These are phyloP conservation scores for Alternaria burnsii DNA, from an alignment of 2,329 filamentous ascomycete genomes.

Conservation along the genomic window DNA sequence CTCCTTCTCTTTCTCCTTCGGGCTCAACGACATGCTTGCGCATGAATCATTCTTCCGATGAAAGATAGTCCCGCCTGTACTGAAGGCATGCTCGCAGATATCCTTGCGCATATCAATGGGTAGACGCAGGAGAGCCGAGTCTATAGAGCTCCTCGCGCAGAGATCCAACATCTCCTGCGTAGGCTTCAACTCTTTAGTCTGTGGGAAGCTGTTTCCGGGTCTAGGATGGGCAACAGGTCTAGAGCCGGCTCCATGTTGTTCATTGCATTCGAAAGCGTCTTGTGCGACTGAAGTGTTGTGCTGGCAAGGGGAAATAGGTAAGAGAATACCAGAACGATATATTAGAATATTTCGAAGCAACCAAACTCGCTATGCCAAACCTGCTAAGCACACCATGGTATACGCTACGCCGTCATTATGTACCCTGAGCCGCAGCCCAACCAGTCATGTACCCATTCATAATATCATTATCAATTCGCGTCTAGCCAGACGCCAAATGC, in stretches of 20 bases:
- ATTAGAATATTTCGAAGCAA: conserved; percentile 1
- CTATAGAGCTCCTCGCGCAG: too few relatives aligned
- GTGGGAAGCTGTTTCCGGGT: too few relatives aligned
- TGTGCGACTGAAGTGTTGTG: not conserved
- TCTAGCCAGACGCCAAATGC: not conserved
- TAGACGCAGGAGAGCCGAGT: too few relatives aligned
- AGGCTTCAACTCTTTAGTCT: too few relatives aligned
- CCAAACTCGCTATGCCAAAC: not conserved
- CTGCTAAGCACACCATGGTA: conserved; percentile 5
- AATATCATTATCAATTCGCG: conserved; percentile 10
- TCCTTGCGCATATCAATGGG: too few relatives aligned
- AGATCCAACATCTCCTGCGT: too few relatives aligned
- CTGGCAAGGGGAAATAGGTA: not conserved
- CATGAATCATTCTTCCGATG: too few relatives aligned
- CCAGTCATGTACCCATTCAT: conserved; percentile 7
- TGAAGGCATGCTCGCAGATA: too few relatives aligned
- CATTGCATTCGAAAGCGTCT: not conserved
- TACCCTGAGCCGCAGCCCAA: not conserved
- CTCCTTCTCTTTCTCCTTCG: too few relatives aligned
- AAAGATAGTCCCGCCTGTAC: too few relatives aligned
- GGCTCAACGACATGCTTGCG: too few relatives aligned
- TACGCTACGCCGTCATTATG: conserved; percentile 9
- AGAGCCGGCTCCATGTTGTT: not conserved
- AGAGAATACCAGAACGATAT: not conserved
- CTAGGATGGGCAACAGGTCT: too few relatives aligned